A percentile compares a stretch with the other conserved stretches of the same genome.
These are phyloP conservation scores for Lipomyces spencermartinsiae DNA, from an alignment of 805 yeast species.

Conservation along the genomic window DNA sequence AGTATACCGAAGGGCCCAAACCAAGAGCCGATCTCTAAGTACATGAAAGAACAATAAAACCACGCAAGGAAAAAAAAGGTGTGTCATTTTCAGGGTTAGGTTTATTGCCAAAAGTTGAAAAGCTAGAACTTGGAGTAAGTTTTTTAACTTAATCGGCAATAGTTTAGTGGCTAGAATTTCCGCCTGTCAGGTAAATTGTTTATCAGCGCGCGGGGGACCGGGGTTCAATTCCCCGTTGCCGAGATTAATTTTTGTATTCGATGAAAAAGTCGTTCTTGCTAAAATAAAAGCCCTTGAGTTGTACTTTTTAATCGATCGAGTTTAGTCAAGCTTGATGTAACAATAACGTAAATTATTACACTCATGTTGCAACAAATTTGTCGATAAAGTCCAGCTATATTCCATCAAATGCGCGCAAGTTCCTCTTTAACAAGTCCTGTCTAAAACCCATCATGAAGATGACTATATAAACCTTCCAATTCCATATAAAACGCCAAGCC, in stretches of 20 bases:
- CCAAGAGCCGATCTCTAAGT: too few species aligned
- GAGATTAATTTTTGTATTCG: slow-evolving; percentile 10
- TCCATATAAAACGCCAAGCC: neutral
- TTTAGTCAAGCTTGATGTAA: neutral
- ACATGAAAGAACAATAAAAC: too few species aligned
- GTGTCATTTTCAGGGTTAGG: too few species aligned
- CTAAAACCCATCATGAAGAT: neutral
- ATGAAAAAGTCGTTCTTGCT: too few species aligned
- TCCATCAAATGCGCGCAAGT: neutral
- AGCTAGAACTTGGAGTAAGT: too few species aligned
- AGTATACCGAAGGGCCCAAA: too few species aligned
- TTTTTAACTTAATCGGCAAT: slow-evolving; percentile 41
- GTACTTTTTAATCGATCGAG: neutral
- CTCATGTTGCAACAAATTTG: too few species aligned
- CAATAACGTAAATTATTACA: too few species aligned
- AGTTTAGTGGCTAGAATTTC: slow-evolving; percentile 47
- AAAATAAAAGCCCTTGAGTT: too few species aligned
- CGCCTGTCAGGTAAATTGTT: slow-evolving; percentile 43
- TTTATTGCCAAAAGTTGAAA: too few species aligned
- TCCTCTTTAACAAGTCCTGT: neutral
- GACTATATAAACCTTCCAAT: neutral
- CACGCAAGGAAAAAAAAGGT: too few species aligned
- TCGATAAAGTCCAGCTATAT: too few species aligned
- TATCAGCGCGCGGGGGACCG: slow-evolving; percentile 19
- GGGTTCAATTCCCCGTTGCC: slow-evolving; percentile 20